A percentile compares a stretch with the other conserved stretches of the same genome.
These are phyloP conservation scores for Fusarium sp. DNA, from an alignment of 2,329 filamentous ascomycete species.

Conservation along the genomic window DNA sequence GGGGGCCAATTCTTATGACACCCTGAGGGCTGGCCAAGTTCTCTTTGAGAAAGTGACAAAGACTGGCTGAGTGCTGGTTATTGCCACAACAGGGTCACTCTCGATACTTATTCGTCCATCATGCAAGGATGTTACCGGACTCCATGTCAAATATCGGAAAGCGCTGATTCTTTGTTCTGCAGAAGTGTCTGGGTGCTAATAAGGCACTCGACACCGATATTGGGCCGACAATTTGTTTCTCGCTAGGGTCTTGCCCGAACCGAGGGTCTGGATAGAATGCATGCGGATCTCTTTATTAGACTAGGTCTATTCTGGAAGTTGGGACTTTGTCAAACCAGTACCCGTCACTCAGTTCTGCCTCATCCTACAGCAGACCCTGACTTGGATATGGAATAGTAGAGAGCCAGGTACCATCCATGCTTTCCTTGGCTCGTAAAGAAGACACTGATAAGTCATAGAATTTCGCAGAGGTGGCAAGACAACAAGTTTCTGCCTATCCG, in stretches of 20 bases:
- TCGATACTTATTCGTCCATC: background rate
- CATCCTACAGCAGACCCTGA: background rate
- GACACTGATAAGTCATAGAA: background rate
- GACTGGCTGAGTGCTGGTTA: background rate
- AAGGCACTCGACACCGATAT: background rate
- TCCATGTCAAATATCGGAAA: background rate
- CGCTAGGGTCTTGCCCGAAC: background rate
- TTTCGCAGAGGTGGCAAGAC: conserved; percentile 1
- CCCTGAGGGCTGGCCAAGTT: background rate
- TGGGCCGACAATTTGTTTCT: background rate
- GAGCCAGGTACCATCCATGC: background rate
- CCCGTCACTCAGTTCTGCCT: background rate
- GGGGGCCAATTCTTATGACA: too few relatives aligned
- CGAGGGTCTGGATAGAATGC: background rate
- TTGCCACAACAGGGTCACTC: conserved; percentile 2
- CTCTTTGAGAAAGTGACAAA: conserved; percentile 3
- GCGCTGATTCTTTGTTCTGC: background rate
- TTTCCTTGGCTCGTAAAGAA: background rate
- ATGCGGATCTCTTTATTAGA: conserved; percentile 1
- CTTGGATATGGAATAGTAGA: background rate
- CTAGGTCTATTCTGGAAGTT: conserved; percentile 15
- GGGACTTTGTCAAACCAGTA: background rate
- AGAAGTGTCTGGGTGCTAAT: background rate
- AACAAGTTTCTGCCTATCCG: background rate
- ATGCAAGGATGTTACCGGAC: background rate